Evolutionary conservation across 1,284 basidiomycete species (phyloP).

Genomic region (Melampsora americana): DNA sequence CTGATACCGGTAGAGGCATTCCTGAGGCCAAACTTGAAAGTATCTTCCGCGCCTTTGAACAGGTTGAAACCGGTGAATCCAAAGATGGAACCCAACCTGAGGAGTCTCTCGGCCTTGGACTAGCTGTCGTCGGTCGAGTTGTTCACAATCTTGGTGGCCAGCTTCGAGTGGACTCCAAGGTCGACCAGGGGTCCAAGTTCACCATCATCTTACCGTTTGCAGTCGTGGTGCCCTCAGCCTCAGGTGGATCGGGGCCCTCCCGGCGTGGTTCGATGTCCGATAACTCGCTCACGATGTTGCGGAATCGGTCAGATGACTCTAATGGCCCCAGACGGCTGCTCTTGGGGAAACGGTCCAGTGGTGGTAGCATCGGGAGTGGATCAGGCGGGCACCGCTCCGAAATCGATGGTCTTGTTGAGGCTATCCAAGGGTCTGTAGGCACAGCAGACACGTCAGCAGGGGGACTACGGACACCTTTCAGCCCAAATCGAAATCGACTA

Average conservation of each 20-base stretch:
- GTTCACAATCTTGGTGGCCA: slow-evolving; percentile 56
- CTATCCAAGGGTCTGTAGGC: not conserved
- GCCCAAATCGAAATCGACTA: not conserved
- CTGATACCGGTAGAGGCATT: slow-evolving; percentile 76
- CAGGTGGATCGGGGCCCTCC: slow-evolving; percentile 5
- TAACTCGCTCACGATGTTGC: slow-evolving; percentile 10
- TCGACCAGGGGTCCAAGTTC: slow-evolving; percentile 55
- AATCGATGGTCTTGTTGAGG: slow-evolving; percentile 32
- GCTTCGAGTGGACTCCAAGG: slow-evolving; percentile 55
- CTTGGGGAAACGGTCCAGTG: not conserved
- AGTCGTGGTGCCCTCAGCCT: slow-evolving; percentile 37
- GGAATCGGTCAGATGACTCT: not conserved
- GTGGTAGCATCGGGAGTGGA: slow-evolving; percentile 11
- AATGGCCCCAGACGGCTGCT: not conserved
- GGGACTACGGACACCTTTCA: not conserved
- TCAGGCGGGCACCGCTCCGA: slow-evolving; percentile 13
- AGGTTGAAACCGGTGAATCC: slow-evolving; percentile 64
- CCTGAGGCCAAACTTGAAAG: slow-evolving; percentile 68
- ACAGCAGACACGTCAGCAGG: not conserved
- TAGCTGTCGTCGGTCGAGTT: slow-evolving; percentile 56
- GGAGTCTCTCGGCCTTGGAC: slow-evolving; percentile 46
- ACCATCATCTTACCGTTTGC: slow-evolving; percentile 55
- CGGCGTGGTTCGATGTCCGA: slow-evolving; percentile 1
- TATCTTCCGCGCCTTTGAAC: slow-evolving; percentile 82
- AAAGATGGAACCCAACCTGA: slow-evolving; percentile 43